Evolutionary conservation across 163 green algal species (phyloP).

Genomic region (Volvox carteri): DNA sequence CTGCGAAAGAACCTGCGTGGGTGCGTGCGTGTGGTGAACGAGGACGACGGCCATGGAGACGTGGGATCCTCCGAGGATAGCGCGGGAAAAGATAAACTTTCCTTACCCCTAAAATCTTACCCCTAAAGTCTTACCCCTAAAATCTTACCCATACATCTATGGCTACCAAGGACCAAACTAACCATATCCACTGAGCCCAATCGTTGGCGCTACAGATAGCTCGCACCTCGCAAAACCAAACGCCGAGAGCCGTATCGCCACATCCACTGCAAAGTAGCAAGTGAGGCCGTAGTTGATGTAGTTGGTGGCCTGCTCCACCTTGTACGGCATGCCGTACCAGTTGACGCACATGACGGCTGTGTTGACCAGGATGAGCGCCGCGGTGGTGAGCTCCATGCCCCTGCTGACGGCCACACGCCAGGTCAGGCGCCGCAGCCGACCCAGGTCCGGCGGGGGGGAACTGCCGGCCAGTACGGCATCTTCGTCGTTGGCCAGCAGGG

Average conservation of each 20-base stretch:
- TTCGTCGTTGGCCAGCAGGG: not conserved
- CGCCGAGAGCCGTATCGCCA: slow-evolving; percentile 78
- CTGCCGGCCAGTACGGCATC: not conserved
- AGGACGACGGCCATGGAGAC: too few species aligned
- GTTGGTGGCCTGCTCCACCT: slow-evolving; percentile 50
- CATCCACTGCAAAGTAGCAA: slow-evolving; percentile 80
- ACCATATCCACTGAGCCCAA: too few species aligned
- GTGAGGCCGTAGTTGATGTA: slow-evolving; percentile 75
- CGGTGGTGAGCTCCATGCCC: slow-evolving; percentile 53
- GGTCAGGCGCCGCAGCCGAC: not conserved
- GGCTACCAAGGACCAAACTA: too few species aligned
- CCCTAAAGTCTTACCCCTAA: too few species aligned
- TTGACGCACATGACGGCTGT: slow-evolving; percentile 53
- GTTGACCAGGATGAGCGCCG: slow-evolving; percentile 53
- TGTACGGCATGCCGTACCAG: slow-evolving; percentile 65
- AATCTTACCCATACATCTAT: too few species aligned
- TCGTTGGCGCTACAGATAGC: too few species aligned
- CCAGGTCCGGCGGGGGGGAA: not conserved
- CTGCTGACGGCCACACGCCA: slow-evolving; percentile 9
- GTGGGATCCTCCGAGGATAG: too few species aligned
- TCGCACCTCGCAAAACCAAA: slow-evolving; percentile 56
- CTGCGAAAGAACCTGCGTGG: slow-evolving; percentile 63
- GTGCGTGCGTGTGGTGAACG: too few species aligned
- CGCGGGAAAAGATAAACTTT: too few species aligned
- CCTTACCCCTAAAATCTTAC: too few species aligned